phyloP scores from a whole-genome alignment of 306 rosid species.

The Cicer bijugum region DNA sequence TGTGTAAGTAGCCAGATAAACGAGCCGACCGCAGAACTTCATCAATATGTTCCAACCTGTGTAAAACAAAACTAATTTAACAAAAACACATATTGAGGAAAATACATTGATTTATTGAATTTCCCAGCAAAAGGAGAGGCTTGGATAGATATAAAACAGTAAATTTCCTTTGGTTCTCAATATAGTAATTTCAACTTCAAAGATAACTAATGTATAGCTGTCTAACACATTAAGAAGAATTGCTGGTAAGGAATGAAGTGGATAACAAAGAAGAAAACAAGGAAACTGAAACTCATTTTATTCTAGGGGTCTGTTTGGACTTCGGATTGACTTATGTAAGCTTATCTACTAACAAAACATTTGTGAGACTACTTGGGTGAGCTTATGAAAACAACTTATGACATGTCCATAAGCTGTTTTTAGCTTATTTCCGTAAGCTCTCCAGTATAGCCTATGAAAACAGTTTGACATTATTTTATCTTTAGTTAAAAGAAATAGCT shows the following conservation, averaged over 20 bases:
- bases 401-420: too few relatives aligned
- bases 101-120: neutral
- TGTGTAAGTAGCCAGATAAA: conserved; percentile 83
- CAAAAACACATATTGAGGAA: conserved; percentile 8
- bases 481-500: too few relatives aligned
- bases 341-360: too few relatives aligned
- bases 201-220: conserved; percentile 26
- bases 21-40: conserved; percentile 93
- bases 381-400: too few relatives aligned
- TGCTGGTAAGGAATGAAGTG: conserved; percentile 13
- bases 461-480: too few relatives aligned
- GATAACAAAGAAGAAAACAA: conserved; percentile 31
- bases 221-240: conserved; percentile 40
- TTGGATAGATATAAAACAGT: conserved; percentile 14
- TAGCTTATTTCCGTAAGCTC: too few relatives aligned
- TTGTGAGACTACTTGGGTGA: too few relatives aligned
- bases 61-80: conserved; percentile 35
- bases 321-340: too few relatives aligned
- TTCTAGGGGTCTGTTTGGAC: neutral
- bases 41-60: conserved; percentile 91
- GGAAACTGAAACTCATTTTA: conserved; percentile 21
- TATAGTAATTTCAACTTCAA: conserved; percentile 40
- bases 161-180: conserved; percentile 32
- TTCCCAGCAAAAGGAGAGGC: conserved; percentile 20
- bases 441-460: too few relatives aligned